Evolutionary conservation across 352 stramenopile genomes (phyloP), one percentile per base, ranked within the genome.

Genomic region (Globisporangium viniferum): DNA sequence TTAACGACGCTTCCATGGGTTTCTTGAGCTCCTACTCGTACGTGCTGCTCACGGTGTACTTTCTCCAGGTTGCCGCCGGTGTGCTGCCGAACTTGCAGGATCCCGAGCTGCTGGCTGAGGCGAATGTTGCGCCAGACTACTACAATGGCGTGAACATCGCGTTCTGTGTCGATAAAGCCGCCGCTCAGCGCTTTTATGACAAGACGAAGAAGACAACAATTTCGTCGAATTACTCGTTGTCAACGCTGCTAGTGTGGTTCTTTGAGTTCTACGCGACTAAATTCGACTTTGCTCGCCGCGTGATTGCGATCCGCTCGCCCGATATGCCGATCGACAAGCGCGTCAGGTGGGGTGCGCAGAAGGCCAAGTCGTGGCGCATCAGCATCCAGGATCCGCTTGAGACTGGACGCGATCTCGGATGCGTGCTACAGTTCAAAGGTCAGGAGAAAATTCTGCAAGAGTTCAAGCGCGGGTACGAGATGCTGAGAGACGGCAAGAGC

Each of bases 1-100:
- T 99, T 58, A 99, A 98, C 79, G 97, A 99, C 69, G 97, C 98
- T 31, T 93, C 91, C 3, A 78, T 91, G 54, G 97, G 98, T 29
- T 99, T 94, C 27, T 80, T 99, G 49, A 98, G 90, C 73, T 99
- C 93, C 27, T 99, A 99, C 79, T 98, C 96, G 5, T 99, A 98
- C 81, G 94, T 99, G 63, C 69, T 99, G 31, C 89, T 99, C 69
- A 83, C 98, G 14, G 88, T 99, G 36, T 98, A 99, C 78, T 99
- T 98, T 77, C 80, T 99, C 29, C 96, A 98, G 68, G 46, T 59
- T 20, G 65, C 76, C 10, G 77, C 75, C 20, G 88, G 88, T 0
- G 73, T 99, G 22, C 78, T 99, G 5, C 97, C 97, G 1, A 99
- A 98, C 73, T 73, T 99, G 15, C 97, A 99, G 71, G 59, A 91